Conservation (phyloP, 345 rosid species). For the Euphorbia tirucalli region DNA sequence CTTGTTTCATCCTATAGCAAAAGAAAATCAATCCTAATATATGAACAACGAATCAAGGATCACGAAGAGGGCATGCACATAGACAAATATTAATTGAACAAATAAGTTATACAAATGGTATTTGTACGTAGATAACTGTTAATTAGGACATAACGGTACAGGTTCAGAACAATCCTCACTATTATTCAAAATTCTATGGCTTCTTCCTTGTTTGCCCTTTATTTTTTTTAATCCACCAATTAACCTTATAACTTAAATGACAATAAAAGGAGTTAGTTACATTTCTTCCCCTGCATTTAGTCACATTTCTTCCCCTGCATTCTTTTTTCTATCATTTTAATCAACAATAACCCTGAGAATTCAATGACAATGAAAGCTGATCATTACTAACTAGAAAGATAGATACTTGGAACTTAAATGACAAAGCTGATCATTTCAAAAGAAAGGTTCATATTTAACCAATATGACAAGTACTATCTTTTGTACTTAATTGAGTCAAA, state of each 20-base stretch:
- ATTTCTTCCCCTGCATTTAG: no score
- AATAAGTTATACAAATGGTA: neutral
- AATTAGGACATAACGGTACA: neutral
- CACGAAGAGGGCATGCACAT: neutral
- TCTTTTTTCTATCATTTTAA: neutral
- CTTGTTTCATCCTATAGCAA: conserved; percentile 53
- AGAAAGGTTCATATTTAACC: neutral
- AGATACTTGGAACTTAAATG: no score
- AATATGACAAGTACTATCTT: neutral
- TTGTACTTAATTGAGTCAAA: no score
- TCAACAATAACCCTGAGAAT: neutral
- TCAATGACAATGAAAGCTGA: neutral
- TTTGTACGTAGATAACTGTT: neutral
- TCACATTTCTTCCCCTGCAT: no score
- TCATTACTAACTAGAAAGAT: neutral
- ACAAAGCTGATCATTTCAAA: no score
- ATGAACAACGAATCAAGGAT: neutral
- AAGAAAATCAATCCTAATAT: conserved; percentile 10
- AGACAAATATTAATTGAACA: neutral
- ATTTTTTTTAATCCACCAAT: no score
- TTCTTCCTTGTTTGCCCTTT: no score
- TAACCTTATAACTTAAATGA: no score
- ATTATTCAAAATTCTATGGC: neutral
- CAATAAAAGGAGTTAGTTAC: no score
- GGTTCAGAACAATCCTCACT: neutral